Conservation (phyloP, 768 basidiomycete genomes). For the Fomitopsis pulvina region DNA sequence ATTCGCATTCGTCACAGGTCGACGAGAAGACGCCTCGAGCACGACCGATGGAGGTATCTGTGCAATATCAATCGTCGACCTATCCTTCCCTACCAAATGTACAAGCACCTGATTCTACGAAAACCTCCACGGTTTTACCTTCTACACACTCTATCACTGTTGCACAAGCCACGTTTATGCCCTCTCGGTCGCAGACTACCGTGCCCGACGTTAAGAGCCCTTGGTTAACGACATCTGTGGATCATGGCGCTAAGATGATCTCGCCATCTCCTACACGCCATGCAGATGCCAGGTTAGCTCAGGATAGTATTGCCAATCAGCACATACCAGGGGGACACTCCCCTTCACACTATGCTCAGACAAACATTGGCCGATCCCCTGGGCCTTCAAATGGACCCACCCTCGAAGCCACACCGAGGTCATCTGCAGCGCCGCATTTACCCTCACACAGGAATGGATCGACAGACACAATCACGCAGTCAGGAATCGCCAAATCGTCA, state of each 20-base stretch:
- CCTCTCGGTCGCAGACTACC: not conserved
- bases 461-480: conserved; percentile 19
- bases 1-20: not conserved
- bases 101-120: conserved; percentile 7
- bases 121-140: conserved; percentile 2
- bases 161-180: conserved; percentile 1
- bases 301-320: not conserved
- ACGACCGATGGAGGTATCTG: not conserved
- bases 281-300: not conserved
- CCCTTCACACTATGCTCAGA: conserved; percentile 5
- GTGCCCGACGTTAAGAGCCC: not conserved
- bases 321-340: conserved; percentile 1
- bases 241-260: not conserved
- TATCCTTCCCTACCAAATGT: not conserved
- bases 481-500: conserved; percentile 15
- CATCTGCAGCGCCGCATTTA: conserved; percentile 17
- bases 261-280: not conserved
- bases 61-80: not conserved
- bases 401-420: conserved; percentile 10
- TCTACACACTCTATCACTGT: not conserved
- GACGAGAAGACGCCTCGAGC: not conserved
- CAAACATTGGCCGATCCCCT: conserved; percentile 6
- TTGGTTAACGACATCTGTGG: not conserved
- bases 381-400: conserved; percentile 6
- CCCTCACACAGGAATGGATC: conserved; percentile 22